phyloP scores from a whole-genome alignment of 495 filamentous ascomycete species.

The Rostrohypoxylon terebratum region DNA sequence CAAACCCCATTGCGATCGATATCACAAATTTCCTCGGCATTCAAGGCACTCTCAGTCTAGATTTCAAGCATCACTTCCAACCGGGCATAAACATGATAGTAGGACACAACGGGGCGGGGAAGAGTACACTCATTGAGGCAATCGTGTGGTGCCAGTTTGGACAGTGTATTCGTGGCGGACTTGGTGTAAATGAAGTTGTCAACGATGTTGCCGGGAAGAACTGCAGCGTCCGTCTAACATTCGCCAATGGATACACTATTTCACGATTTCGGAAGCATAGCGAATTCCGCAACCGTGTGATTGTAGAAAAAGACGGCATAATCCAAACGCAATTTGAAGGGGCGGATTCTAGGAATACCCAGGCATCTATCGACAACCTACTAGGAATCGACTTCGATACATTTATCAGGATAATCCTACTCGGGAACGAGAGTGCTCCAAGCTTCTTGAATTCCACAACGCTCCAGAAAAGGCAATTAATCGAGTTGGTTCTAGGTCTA shows the following conservation, averaged over 20 bases:
- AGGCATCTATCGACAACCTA: conserved; percentile 48
- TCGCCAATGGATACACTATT: conserved; percentile 50
- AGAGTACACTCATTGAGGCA: conserved; percentile 52
- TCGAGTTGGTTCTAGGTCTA: conserved; percentile 49
- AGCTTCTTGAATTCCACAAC: conserved; percentile 49
- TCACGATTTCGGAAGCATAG: conserved; percentile 46
- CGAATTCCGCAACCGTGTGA: conserved; percentile 34
- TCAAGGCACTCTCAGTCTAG: conserved; percentile 47
- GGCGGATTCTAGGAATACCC: conserved; percentile 34
- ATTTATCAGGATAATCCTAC: conserved; percentile 48
- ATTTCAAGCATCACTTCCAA: conserved; percentile 44
- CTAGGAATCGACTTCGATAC: conserved; percentile 51
- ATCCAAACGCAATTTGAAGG: conserved; percentile 48
- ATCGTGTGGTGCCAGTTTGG: conserved; percentile 54
- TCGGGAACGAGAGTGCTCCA: conserved; percentile 50
- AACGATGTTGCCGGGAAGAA: conserved; percentile 48
- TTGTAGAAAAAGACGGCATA: conserved; percentile 46
- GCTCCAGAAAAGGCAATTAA: conserved; percentile 44
- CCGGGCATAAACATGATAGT: conserved; percentile 48
- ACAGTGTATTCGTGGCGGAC: conserved; percentile 45
- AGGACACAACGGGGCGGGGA: conserved; percentile 47
- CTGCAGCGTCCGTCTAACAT: conserved; percentile 47
- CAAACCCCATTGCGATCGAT: conserved; percentile 45
- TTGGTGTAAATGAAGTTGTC: conserved; percentile 48
- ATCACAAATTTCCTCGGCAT: conserved; percentile 53